A percentile compares a stretch with the other conserved stretches of the same genome.
Evolutionary conservation across 108 stramenopile genomes (phyloP).

Genomic region (Craspedostauros australis): DNA sequence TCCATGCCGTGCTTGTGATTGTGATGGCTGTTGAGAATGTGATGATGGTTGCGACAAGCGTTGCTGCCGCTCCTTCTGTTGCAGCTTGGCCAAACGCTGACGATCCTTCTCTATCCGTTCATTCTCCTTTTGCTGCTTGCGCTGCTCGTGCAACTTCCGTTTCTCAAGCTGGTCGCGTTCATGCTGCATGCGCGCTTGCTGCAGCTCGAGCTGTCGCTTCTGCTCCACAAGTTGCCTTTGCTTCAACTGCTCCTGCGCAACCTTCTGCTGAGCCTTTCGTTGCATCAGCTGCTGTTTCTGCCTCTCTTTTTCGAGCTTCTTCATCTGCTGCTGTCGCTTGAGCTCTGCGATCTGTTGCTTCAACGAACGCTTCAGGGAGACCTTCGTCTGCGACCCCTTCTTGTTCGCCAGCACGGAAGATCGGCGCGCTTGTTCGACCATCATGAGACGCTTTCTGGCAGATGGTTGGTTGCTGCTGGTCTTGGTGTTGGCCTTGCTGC

Average conservation of each 20-base stretch:
- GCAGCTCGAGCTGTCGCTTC: slow-evolving; percentile 8
- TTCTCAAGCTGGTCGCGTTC: neutral
- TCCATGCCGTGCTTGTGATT: too few relatives aligned
- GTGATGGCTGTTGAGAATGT: neutral
- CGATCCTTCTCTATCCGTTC: neutral
- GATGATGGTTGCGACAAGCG: too few relatives aligned
- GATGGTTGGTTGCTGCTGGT: neutral
- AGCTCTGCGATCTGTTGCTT: slow-evolving; percentile 58
- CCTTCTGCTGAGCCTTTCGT: slow-evolving; percentile 12
- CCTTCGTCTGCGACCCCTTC: neutral
- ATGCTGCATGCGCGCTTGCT: neutral
- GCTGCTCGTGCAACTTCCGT: neutral
- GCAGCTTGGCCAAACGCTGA: neutral
- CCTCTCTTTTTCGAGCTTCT: slow-evolving; percentile 22
- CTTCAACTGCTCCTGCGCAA: slow-evolving; percentile 7
- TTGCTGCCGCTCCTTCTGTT: neutral
- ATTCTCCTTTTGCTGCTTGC: neutral
- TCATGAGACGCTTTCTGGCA: neutral
- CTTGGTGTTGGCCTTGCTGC: neutral
- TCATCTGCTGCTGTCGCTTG: slow-evolving; percentile 30
- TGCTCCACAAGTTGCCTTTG: slow-evolving; percentile 15
- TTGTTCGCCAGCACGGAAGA: neutral
- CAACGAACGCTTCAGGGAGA: slow-evolving; percentile 38
- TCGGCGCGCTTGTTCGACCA: neutral
- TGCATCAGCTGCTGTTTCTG: slow-evolving; percentile 6